Evolutionary conservation across 75 land plant species (phyloP).

Genomic region (Pinus albicaulis): DNA sequence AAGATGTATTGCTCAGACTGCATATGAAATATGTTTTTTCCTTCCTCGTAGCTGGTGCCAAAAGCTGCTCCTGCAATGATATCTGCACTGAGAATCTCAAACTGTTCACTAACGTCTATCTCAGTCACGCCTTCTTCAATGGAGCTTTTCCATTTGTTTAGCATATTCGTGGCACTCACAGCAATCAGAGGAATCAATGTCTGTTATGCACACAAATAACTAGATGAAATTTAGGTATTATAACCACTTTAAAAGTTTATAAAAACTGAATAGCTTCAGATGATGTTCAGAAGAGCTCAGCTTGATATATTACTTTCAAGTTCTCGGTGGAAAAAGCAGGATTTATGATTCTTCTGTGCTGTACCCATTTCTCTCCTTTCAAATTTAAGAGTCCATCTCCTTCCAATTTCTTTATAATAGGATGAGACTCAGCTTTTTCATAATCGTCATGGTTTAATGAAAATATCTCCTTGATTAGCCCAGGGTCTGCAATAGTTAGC

Average conservation of each 20-base stretch:
- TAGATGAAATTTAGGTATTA: neutral
- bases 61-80: slow-evolving; percentile 75
- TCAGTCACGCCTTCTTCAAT: slow-evolving; percentile 36
- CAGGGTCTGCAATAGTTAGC: slow-evolving; percentile 14
- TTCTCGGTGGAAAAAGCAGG: slow-evolving; percentile 49
- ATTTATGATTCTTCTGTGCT: slow-evolving; percentile 41
- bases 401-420: slow-evolving; percentile 4
- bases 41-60: slow-evolving; percentile 71
- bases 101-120: slow-evolving; percentile 55
- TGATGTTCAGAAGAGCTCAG: neutral
- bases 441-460: slow-evolving; percentile 9
- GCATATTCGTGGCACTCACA: slow-evolving; percentile 33
- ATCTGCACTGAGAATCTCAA: slow-evolving; percentile 46
- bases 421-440: slow-evolving; percentile 3
- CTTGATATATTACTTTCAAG: slow-evolving; percentile 27
- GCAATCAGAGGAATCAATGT: slow-evolving; percentile 24
- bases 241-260: too few relatives aligned
- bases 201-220: neutral
- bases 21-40: slow-evolving; percentile 46
- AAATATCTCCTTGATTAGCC: slow-evolving; percentile 22
- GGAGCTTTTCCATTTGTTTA: slow-evolving; percentile 44
- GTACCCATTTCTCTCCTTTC: slow-evolving; percentile 58
- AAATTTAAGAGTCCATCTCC: slow-evolving; percentile 18
- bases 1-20: slow-evolving; percentile 39
- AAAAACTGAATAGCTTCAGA: neutral